phyloP scores from a whole-genome alignment of 2,329 filamentous ascomycete species.

The Aspergillus aculeatinus region DNA sequence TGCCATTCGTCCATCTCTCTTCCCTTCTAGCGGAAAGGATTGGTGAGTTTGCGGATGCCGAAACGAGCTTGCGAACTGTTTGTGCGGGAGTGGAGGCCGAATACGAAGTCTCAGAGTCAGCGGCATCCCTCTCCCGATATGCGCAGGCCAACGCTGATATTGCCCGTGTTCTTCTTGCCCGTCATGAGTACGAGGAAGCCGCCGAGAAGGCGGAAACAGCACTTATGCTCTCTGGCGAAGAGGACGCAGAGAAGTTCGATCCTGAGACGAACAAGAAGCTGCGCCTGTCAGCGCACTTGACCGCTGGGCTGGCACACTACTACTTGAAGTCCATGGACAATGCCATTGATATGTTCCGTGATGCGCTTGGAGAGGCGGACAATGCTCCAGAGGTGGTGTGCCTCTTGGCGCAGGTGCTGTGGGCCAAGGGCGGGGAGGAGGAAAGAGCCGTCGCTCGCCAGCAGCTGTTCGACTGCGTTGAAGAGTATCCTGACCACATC shows the following conservation, averaged over 20 bases:
- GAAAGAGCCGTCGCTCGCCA: constrained; percentile 75
- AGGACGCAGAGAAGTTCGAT: constrained; percentile 62
- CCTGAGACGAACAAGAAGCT: constrained; percentile 65
- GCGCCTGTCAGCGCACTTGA: constrained; percentile 80
- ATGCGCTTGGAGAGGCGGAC: constrained; percentile 73
- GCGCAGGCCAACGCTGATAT: constrained; percentile 84
- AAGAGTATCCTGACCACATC: constrained; percentile 71
- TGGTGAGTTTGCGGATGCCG: constrained; percentile 64
- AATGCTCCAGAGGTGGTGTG: constrained; percentile 81
- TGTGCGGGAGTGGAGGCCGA: constrained; percentile 72
- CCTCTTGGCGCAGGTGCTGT: constrained; percentile 84
- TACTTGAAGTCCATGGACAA: constrained; percentile 64
- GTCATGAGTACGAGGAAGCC: constrained; percentile 64
- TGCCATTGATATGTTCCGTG: constrained; percentile 76
- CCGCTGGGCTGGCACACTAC: constrained; percentile 79
- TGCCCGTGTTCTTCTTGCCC: constrained; percentile 76
- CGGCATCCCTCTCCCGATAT: constrained; percentile 70
- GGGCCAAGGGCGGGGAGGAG: constrained; percentile 77
- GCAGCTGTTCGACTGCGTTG: constrained; percentile 77
- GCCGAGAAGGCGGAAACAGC: constrained; percentile 78
- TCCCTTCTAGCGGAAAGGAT: constrained; percentile 81
- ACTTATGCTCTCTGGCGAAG: constrained; percentile 73
- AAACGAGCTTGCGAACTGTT: constrained; percentile 63
- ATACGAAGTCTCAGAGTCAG: constrained; percentile 80
- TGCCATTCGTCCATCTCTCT: constrained; percentile 73